Evolutionary conservation across 805 yeast species (phyloP).

Genomic region (Starmerella etchellsii): DNA sequence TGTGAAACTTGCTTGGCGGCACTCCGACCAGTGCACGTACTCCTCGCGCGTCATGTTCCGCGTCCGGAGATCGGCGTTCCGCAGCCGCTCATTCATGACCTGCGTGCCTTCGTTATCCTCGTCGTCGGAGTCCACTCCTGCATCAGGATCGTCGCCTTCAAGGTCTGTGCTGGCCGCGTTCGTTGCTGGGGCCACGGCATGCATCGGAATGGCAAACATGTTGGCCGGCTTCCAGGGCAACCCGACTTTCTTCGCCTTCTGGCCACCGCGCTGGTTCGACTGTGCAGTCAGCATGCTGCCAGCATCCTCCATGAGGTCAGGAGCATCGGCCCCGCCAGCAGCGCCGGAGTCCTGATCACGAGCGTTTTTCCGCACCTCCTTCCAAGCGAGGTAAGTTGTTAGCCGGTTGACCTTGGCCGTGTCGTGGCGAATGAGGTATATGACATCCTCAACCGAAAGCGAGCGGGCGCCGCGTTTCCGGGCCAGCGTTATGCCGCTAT

Average conservation of each 20-base stretch:
- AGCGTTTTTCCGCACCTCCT: conserved; percentile 80
- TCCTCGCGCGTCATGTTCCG: conserved; percentile 90
- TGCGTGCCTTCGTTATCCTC: conserved; percentile 76
- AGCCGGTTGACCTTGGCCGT: conserved; percentile 85
- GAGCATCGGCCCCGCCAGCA: conserved; percentile 36
- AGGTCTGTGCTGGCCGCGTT: not conserved
- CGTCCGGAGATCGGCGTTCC: conserved; percentile 89
- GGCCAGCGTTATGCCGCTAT: conserved; percentile 70
- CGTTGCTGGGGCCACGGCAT: conserved; percentile 4
- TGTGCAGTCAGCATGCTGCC: conserved; percentile 27
- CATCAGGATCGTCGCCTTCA: conserved; percentile 41
- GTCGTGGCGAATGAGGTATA: conserved; percentile 83
- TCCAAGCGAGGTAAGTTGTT: conserved; percentile 89
- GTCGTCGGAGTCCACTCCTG: conserved; percentile 34
- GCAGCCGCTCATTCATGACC: conserved; percentile 78
- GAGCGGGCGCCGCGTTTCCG: conserved; percentile 67
- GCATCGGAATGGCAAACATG: conserved; percentile 55
- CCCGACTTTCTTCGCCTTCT: conserved; percentile 52
- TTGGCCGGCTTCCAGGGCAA: conserved; percentile 93
- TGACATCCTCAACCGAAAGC: conserved; percentile 83
- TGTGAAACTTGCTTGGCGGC: conserved; percentile 94
- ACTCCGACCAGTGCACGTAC: conserved; percentile 97
- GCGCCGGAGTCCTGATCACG: conserved; percentile 51
- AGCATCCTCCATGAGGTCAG: conserved; percentile 40
- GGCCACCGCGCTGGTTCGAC: conserved; percentile 19